phyloP scores from a whole-genome alignment of 106 monocot genomes.

The Dioscorea zingiberensis region DNA sequence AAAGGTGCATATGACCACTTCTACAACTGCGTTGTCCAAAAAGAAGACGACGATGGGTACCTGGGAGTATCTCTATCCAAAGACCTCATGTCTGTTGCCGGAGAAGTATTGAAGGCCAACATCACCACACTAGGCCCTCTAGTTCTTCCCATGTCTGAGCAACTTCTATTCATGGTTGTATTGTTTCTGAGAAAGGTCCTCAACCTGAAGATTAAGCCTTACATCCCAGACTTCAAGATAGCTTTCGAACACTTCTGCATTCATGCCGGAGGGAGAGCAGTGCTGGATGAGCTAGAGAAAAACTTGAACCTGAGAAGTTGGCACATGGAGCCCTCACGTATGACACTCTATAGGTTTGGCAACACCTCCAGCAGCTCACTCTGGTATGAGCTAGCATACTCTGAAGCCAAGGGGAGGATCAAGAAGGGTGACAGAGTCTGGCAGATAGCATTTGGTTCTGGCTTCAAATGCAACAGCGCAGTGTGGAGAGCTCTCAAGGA shows the following conservation, averaged over 20 bases:
- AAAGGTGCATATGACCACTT: background rate
- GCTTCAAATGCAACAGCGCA: conserved; percentile 13
- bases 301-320: background rate
- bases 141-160: conserved; percentile 5
- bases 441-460: conserved; percentile 4
- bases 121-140: conserved; percentile 6
- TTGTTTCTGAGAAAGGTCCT: background rate
- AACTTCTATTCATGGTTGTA: background rate
- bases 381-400: conserved; percentile 7
- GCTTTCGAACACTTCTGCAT: conserved; percentile 12
- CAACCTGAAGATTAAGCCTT: background rate
- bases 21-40: conserved; percentile 6
- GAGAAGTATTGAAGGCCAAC: conserved; percentile 1
- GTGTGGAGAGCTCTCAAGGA: conserved; percentile 3
- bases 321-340: conserved; percentile 14
- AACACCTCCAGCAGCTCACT: conserved; percentile 10
- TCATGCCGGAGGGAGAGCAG: conserved; percentile 7
- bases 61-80: background rate
- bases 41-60: conserved; percentile 2
- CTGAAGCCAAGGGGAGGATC: conserved; percentile 8
- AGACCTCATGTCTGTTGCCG: background rate
- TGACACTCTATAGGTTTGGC: conserved; percentile 12
- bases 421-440: conserved; percentile 8
- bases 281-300: conserved; percentile 4
- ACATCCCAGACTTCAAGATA: conserved; percentile 4